These are phyloP conservation scores for Tulasnella sp. DNA, from an alignment of 768 basidiomycete species.

Conservation along the genomic window DNA sequence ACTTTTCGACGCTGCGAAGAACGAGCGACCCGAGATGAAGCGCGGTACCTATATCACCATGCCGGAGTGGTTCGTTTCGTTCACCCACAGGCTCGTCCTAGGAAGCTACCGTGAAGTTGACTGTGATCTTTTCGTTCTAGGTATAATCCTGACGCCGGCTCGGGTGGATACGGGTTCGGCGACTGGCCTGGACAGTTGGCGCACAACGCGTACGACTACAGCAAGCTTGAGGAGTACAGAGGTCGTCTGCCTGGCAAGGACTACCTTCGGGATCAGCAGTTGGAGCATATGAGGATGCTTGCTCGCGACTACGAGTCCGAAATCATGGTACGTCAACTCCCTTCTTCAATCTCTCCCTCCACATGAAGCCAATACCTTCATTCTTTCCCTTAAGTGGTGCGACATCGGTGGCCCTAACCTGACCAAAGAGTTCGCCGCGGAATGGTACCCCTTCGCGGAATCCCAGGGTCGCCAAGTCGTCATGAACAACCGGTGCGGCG, in stretches of 20 bases:
- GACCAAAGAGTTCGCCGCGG: conserved; percentile 12
- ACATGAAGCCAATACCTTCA: conserved; percentile 16
- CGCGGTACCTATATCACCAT: conserved; percentile 50
- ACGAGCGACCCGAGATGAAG: conserved; percentile 38
- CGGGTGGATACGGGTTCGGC: conserved; percentile 34
- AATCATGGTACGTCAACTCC: conserved; percentile 35
- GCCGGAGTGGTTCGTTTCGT: conserved; percentile 36
- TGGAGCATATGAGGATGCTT: conserved; percentile 41
- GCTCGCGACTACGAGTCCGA: conserved; percentile 38
- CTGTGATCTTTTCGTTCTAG: conserved; percentile 21
- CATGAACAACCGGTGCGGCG: conserved; percentile 37
- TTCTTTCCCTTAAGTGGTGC: conserved; percentile 33
- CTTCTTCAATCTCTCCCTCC: not conserved
- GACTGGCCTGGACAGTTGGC: conserved; percentile 45
- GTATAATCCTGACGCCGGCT: conserved; percentile 43
- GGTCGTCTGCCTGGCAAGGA: conserved; percentile 40
- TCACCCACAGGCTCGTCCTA: no score
- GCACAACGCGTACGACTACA: conserved; percentile 37
- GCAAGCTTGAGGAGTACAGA: conserved; percentile 42
- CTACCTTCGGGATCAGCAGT: conserved; percentile 40
- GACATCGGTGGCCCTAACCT: conserved; percentile 34
- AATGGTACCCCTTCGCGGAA: conserved; percentile 18
- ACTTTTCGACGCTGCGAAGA: conserved; percentile 36
- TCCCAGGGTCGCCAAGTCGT: conserved; percentile 35
- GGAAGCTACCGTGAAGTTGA: no score